Evolutionary conservation across 1,139 yeast species (phyloP).

Genomic region (Lodderomyces parapsilosis): DNA sequence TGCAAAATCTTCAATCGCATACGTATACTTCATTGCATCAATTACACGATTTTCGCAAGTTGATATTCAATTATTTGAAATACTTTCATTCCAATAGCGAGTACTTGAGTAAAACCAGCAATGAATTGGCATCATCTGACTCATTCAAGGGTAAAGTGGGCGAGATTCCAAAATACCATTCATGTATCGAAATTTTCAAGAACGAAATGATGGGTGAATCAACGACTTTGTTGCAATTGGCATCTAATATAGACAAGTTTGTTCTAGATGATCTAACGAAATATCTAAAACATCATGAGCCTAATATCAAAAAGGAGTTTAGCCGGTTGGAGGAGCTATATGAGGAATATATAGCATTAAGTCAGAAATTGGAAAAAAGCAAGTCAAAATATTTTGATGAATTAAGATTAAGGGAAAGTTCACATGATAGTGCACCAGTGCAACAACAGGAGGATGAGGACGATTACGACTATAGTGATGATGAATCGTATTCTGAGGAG

Average conservation of each 20-base stretch:
- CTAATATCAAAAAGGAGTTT: conserved; percentile 27
- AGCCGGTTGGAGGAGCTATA: conserved; percentile 26
- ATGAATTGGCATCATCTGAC: conserved; percentile 26
- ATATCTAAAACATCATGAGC: conserved; percentile 39
- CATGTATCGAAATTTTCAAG: conserved; percentile 15
- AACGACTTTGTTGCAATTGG: conserved; percentile 24
- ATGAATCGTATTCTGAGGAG: conserved; percentile 11
- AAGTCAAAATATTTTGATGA: conserved; percentile 33
- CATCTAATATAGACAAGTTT: conserved; percentile 36
- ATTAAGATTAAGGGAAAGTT: conserved; percentile 30
- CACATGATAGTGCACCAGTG: conserved; percentile 9
- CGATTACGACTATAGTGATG: conserved; percentile 10
- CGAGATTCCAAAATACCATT: conserved; percentile 14
- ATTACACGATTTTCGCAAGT: conserved; percentile 41
- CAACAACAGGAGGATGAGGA: conserved; percentile 12
- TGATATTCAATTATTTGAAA: conserved; percentile 40
- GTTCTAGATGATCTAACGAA: conserved; percentile 36
- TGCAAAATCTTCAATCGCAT: conserved; percentile 31
- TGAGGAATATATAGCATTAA: conserved; percentile 27
- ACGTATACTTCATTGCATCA: conserved; percentile 35
- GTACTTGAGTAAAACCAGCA: conserved; percentile 27
- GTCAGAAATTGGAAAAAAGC: conserved; percentile 27
- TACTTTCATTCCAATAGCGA: conserved; percentile 40
- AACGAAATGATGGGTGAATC: conserved; percentile 24
- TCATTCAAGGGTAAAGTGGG: conserved; percentile 13